phyloP scores from a whole-genome alignment of 305 asterid genomes.

The Rubia tinctorum region DNA sequence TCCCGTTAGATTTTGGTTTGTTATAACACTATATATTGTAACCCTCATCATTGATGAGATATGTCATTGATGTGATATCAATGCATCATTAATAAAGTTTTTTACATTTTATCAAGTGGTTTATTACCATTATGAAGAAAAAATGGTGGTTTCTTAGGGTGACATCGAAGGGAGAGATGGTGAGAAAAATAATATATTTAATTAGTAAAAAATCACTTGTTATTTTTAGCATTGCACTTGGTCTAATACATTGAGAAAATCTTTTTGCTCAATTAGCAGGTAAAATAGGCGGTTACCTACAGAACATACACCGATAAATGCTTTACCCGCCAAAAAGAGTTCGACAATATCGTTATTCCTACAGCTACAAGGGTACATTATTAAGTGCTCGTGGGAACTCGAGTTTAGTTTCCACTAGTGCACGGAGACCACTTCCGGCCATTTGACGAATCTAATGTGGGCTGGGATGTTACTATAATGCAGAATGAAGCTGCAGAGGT shows the following conservation, averaged over 20 bases:
- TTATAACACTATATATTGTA: too few species aligned
- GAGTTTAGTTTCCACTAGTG: neutral
- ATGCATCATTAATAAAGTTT: too few species aligned
- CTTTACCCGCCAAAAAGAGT: neutral
- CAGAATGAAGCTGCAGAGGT: conserved; percentile 42
- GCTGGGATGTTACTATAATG: conserved; percentile 2
- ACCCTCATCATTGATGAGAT: too few species aligned
- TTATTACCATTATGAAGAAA: too few species aligned
- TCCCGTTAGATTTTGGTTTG: too few species aligned
- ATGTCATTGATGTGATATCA: too few species aligned
- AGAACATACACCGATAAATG: neutral
- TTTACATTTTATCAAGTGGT: too few species aligned
- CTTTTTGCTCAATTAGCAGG: neutral
- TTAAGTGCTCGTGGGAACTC: neutral
- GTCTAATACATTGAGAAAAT: neutral
- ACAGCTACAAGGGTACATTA: neutral
- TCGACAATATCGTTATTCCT: neutral
- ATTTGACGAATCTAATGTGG: neutral
- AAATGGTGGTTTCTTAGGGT: too few species aligned
- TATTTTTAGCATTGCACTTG: too few species aligned
- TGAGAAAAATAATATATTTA: too few species aligned
- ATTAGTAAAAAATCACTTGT: too few species aligned
- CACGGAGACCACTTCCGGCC: neutral
- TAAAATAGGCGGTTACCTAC: neutral
- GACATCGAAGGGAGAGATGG: too few species aligned